phyloP scores from a whole-genome alignment of 1,284 basidiomycete genomes.

The Trichosporon sp. region DNA sequence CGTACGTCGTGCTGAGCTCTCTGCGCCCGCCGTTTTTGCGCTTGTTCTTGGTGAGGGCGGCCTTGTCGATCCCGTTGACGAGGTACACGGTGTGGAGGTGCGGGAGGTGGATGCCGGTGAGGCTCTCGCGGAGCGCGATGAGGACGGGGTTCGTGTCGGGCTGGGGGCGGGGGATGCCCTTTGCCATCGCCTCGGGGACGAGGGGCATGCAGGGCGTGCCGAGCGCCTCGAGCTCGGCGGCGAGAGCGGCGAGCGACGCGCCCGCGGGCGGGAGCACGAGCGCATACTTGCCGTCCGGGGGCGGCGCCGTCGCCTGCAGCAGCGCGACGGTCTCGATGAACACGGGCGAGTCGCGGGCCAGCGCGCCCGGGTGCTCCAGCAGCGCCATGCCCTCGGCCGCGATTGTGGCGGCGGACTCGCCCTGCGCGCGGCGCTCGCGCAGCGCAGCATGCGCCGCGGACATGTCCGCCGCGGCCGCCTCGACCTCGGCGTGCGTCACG shows the following conservation, averaged over 20 bases:
- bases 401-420: too few relatives aligned
- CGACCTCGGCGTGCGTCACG: background rate
- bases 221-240: slow-evolving; percentile 18
- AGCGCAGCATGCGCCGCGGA: background rate
- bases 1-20: slow-evolving; percentile 23
- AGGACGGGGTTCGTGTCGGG: slow-evolving; percentile 17
- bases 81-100: slow-evolving; percentile 34
- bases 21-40: slow-evolving; percentile 15
- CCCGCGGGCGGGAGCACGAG: slow-evolving; percentile 31
- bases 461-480: background rate
- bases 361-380: background rate
- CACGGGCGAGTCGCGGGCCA: slow-evolving; percentile 6
- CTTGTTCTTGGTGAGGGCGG: slow-evolving; percentile 18
- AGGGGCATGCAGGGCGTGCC: slow-evolving; percentile 22
- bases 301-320: slow-evolving; percentile 27
- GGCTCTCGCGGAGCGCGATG: slow-evolving; percentile 22
- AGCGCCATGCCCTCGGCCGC: background rate
- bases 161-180: slow-evolving; percentile 9
- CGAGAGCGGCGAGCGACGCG: slow-evolving; percentile 18
- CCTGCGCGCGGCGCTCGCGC: background rate
- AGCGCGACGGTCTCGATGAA: slow-evolving; percentile 30
- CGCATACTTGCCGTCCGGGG: slow-evolving; percentile 26
- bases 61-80: slow-evolving; percentile 32
- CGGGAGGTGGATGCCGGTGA: slow-evolving; percentile 32
- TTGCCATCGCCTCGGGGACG: slow-evolving; percentile 24